A percentile compares a stretch with the other conserved stretches of the same genome.
phyloP scores from a whole-genome alignment of 192 early-diverging fungal species.

The Podila horticola region DNA sequence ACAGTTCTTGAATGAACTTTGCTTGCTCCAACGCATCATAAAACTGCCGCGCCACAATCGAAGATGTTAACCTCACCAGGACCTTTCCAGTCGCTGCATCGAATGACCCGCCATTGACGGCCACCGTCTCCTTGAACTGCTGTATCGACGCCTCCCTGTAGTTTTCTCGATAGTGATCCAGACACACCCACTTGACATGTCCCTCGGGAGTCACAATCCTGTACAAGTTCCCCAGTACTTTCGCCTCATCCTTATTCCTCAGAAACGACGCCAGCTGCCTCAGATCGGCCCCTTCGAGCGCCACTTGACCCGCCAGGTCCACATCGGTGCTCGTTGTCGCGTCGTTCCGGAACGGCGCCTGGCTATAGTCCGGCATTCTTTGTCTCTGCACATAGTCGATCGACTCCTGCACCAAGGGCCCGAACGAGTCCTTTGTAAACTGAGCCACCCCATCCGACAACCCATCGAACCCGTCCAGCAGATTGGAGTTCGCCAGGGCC shows the following conservation, averaged over 20 bases:
- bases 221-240: conserved; percentile 23
- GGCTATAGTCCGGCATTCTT: not conserved
- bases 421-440: not conserved
- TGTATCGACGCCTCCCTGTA: not conserved
- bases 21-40: conserved; percentile 19
- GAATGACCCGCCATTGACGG: conserved; percentile 15
- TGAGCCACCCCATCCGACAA: not conserved
- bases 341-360: not conserved
- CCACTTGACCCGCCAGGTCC: not conserved
- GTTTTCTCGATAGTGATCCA: conserved; percentile 23
- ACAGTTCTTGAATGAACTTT: conserved; percentile 26
- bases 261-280: conserved; percentile 10
- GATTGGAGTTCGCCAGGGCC: conserved; percentile 5
- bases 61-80: conserved; percentile 7
- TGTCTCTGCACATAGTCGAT: conserved; percentile 13
- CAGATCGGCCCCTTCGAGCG: conserved; percentile 17
- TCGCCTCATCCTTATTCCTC: not conserved
- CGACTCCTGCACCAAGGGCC: conserved; percentile 12
- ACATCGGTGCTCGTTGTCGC: not conserved
- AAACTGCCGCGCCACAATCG: conserved; percentile 10
- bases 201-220: conserved; percentile 22
- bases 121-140: conserved; percentile 12
- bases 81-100: conserved; percentile 11
- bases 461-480: not conserved
- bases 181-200: conserved; percentile 28